These are phyloP conservation scores for Triticum monococcum DNA, from an alignment of 176 grass and related monocot genomes.

Conservation along the genomic window DNA sequence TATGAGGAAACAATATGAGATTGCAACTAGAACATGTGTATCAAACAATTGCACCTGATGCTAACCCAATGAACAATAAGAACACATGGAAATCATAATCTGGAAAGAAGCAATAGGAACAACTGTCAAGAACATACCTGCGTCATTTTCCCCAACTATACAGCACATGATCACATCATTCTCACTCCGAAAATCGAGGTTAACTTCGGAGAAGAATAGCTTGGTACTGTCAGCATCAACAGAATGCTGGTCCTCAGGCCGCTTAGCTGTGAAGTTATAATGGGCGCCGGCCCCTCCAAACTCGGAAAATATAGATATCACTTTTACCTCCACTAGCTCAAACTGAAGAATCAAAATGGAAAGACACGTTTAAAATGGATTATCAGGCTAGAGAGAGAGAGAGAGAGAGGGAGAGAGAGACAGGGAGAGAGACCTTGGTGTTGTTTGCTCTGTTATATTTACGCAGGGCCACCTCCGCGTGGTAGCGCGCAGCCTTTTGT, in stretches of 20 bases:
- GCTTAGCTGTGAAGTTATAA: constrained; percentile 33
- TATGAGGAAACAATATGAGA: background rate
- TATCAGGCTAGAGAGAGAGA: background rate
- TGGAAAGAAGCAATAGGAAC: background rate
- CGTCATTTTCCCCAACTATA: constrained; percentile 4
- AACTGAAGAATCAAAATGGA: background rate
- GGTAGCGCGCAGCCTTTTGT: background rate
- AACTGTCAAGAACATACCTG: background rate
- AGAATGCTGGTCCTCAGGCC: background rate
- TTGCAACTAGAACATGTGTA: background rate
- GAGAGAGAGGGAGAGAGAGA: no score
- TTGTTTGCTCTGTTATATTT: background rate
- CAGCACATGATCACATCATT: constrained; percentile 15
- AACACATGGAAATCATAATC: background rate
- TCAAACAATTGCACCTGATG: background rate
- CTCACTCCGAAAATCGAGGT: background rate
- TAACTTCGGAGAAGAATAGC: constrained; percentile 20
- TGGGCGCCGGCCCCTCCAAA: background rate
- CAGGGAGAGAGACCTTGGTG: background rate
- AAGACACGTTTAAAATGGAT: background rate
- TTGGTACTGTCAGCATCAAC: no score
- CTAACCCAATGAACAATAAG: background rate
- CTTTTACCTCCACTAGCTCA: background rate
- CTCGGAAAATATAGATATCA: constrained; percentile 6
- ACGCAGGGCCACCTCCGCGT: background rate